Base-by-base conservation (phyloP, 169 alveolate species). In the Fabrea salina region DNA sequence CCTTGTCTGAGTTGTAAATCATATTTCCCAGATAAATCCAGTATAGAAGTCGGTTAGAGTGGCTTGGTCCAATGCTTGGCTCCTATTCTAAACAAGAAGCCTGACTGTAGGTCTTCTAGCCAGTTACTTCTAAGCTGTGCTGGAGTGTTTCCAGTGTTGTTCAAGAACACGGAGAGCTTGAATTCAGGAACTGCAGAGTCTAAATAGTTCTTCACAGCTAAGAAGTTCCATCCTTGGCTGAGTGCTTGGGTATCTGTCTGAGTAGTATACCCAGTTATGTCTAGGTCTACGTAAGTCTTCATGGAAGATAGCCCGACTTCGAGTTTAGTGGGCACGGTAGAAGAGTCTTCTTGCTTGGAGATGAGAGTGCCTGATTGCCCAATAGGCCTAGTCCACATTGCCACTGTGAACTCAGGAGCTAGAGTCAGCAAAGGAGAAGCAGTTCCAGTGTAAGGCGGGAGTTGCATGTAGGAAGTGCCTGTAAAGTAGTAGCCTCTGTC, bases 261-360 rank as follows among this genome's bases (percentile, higher is more conserved):
- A n/a, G n/a, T n/a, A n/a, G n/a, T n/a, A n/a, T n/a, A n/a, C n/a
- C n/a, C n/a, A n/a, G n/a, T n/a, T n/a, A n/a, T n/a, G n/a, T n/a
- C n/a, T n/a, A n/a, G n/a, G n/a, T n/a, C n/a, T n/a, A n/a, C n/a
- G n/a, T n/a, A n/a, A n/a, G n/a, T n/a, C n/a, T n/a, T n/a, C n/a
- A n/a, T n/a, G n/a, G n/a, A n/a, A n/a, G n/a, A n/a, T n/a, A n/a
- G n/a, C n/a, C n/a, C n/a, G n/a, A n/a, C n/a, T n/a, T n/a, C n/a
- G n/a, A n/a, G n/a, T n/a, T n/a, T n/a, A n/a, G n/a, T n/a, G n/a
- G n/a, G n/a, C n/a, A n/a, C n/a, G n/a, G n/a, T n/a, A n/a, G n/a
- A n/a, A n/a, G n/a, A n/a, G n/a, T n/a, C n/a, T n/a, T 64, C 75
- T 64, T 64, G 75, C 6, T 64, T 64, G 16, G 57, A 16, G 27